Conservation (phyloP, 2,329 filamentous ascomycete species). For the Neofusicoccum ribis region DNA sequence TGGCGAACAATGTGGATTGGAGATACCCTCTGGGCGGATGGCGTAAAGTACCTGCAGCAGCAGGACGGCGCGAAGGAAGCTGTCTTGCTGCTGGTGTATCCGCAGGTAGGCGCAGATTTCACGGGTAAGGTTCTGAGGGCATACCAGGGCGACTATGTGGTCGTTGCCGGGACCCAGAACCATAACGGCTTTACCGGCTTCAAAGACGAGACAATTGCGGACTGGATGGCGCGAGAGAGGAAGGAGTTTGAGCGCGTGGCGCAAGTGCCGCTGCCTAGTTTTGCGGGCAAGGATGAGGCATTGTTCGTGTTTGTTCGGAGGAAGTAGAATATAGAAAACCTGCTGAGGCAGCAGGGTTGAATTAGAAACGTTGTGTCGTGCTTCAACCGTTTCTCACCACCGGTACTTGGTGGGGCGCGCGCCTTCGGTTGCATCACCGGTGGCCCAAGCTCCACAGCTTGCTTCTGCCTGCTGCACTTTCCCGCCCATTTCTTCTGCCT, state of each 20-base stretch:
- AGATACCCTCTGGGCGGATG: constrained; percentile 66
- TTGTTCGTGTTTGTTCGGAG: constrained; percentile 62
- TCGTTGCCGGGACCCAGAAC: constrained; percentile 76
- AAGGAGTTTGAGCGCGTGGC: constrained; percentile 59
- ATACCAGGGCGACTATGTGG: constrained; percentile 64
- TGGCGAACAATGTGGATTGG: constrained; percentile 70
- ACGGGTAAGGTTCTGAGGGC: constrained; percentile 62
- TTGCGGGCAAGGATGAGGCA: constrained; percentile 75
- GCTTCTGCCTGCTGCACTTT: neutral
- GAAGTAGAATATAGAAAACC: constrained; percentile 17
- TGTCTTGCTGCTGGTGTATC: constrained; percentile 71
- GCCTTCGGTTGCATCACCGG: neutral
- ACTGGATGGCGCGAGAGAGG: constrained; percentile 64
- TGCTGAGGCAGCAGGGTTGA: too few relatives aligned
- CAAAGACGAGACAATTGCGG: constrained; percentile 61
- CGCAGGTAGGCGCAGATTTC: constrained; percentile 67
- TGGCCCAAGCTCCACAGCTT: constrained; percentile 9
- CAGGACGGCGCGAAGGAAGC: constrained; percentile 52
- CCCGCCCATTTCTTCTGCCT: neutral
- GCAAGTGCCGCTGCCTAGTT: constrained; percentile 70
- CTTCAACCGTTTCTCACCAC: neutral
- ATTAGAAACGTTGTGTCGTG: too few relatives aligned
- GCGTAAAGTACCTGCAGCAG: constrained; percentile 57
- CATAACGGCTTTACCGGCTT: constrained; percentile 73
- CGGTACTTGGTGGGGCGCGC: neutral